These are phyloP conservation scores for Parastagonospora nodorum DNA, from an alignment of 2,329 filamentous ascomycete genomes.

Conservation along the genomic window DNA sequence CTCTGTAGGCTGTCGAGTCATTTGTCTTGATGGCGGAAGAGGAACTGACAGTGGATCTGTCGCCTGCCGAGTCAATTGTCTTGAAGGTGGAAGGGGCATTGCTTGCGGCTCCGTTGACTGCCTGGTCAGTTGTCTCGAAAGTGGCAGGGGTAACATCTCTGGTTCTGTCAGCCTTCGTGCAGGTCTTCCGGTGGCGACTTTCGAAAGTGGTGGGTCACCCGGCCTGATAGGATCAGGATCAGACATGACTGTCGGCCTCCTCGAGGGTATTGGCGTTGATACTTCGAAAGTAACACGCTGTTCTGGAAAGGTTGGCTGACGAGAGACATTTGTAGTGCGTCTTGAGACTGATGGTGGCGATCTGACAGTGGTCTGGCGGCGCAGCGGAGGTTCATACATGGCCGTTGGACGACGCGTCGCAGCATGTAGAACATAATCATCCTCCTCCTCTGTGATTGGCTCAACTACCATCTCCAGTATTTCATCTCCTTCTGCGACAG, in stretches of 20 bases:
- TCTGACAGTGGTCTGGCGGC: background rate
- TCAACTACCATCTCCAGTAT: background rate
- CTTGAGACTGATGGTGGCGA: background rate
- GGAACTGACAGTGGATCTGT: too few relatives aligned
- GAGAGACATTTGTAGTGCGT: background rate
- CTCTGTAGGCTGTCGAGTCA: background rate
- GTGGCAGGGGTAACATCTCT: too few relatives aligned
- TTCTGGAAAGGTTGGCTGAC: constrained; percentile 6
- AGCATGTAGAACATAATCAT: background rate
- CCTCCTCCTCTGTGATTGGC: background rate
- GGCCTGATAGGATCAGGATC: background rate
- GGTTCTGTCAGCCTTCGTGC: too few relatives aligned
- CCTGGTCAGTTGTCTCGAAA: too few relatives aligned
- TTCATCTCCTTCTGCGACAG: background rate
- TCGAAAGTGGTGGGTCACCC: background rate
- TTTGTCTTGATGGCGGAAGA: background rate
- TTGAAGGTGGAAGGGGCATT: too few relatives aligned
- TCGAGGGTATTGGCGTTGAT: background rate
- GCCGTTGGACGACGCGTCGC: background rate
- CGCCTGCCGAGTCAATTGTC: too few relatives aligned
- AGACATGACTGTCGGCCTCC: constrained; percentile 1
- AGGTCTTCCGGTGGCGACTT: background rate
- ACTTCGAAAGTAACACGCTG: constrained; percentile 4
- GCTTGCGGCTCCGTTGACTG: too few relatives aligned
- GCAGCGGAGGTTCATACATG: background rate